These are phyloP conservation scores for Chlorella sp. DNA, from an alignment of 139 green algal genomes.

Conservation along the genomic window DNA sequence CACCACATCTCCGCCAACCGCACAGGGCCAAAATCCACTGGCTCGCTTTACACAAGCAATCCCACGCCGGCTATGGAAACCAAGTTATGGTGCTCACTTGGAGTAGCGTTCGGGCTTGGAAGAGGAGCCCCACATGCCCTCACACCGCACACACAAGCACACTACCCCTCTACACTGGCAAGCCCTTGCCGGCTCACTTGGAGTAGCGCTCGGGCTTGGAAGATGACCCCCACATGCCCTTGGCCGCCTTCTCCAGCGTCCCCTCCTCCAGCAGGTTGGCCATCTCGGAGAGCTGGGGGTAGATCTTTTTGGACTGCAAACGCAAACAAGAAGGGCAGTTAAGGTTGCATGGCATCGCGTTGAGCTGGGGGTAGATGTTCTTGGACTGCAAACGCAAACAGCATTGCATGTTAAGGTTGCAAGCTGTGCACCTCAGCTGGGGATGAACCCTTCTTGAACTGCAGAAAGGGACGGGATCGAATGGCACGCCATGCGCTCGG, in stretches of 20 bases:
- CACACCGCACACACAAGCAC: background rate
- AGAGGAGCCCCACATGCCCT: too few species aligned
- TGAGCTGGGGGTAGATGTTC: conserved; percentile 22
- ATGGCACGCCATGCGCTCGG: too few species aligned
- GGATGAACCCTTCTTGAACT: too few species aligned
- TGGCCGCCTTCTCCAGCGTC: conserved; percentile 26
- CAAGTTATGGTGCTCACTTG: background rate
- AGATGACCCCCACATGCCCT: conserved; percentile 5
- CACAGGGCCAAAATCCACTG: too few species aligned
- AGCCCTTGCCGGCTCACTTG: background rate
- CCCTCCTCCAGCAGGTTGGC: conserved; percentile 36
- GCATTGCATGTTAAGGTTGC: too few species aligned
- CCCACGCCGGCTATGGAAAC: too few species aligned
- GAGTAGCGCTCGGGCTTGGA: conserved; percentile 15
- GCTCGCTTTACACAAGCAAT: too few species aligned
- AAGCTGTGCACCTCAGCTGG: background rate
- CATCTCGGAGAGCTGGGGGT: conserved; percentile 31
- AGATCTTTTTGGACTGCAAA: conserved; percentile 1
- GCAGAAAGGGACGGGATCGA: too few species aligned
- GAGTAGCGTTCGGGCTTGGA: background rate
- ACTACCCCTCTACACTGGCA: background rate
- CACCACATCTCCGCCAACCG: too few species aligned
- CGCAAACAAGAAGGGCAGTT: too few species aligned
- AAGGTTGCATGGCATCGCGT: background rate
- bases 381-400: background rate